Evolutionary conservation across 257 asterid genomes (phyloP).

Genomic region (Fraxinus pennsylvanica): DNA sequence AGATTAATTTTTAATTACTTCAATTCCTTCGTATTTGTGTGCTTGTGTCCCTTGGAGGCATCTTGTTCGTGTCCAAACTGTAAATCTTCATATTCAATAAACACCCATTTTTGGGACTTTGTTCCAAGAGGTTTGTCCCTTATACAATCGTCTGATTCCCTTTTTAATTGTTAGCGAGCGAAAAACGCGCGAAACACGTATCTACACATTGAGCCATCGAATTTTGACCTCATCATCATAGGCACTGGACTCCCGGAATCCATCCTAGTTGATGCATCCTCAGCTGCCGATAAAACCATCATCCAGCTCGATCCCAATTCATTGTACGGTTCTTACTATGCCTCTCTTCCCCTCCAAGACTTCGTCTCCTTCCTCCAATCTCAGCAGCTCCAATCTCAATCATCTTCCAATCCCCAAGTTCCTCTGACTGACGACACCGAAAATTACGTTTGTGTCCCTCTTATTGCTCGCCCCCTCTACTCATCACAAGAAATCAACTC

Average conservation of each 20-base stretch:
- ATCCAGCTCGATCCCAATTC: conserved; percentile 81
- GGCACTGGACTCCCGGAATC: conserved; percentile 90
- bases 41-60: too few relatives aligned
- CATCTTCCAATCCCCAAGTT: conserved; percentile 40
- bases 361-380: conserved; percentile 37
- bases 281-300: conserved; percentile 68
- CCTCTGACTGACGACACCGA: conserved; percentile 6
- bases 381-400: too few relatives aligned
- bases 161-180: too few relatives aligned
- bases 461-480: conserved; percentile 53
- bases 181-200: too few relatives aligned
- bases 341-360: conserved; percentile 64
- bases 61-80: too few relatives aligned
- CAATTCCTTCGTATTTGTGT: too few relatives aligned
- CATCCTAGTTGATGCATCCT: conserved; percentile 69
- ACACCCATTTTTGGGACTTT: too few relatives aligned
- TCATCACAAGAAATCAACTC: conserved; percentile 51
- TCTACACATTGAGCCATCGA: conserved; percentile 68
- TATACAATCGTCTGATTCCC: too few relatives aligned
- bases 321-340: conserved; percentile 53
- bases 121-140: too few relatives aligned
- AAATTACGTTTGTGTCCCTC: conserved; percentile 33
- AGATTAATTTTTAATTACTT: too few relatives aligned
- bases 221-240: conserved; percentile 72
- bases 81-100: too few relatives aligned